Conservation (phyloP, 2,329 filamentous ascomycete genomes). For the Trichoderma sp. region DNA sequence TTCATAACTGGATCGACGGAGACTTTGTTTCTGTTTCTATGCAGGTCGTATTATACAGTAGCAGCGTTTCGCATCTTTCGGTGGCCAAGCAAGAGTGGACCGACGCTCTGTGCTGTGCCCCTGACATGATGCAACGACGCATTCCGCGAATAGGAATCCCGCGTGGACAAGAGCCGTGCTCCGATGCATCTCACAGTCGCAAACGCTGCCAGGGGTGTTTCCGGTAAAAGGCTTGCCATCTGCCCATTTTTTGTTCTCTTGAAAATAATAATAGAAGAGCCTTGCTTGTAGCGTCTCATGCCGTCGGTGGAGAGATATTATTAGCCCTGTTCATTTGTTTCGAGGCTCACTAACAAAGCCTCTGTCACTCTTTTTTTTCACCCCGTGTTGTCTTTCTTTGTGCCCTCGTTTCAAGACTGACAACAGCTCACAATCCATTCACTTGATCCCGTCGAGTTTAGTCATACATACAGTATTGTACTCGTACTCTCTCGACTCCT, state of each 20-base stretch:
- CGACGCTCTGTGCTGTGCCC: constrained; percentile 9
- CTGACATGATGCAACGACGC: constrained; percentile 11
- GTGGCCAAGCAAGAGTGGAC: not conserved
- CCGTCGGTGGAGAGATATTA: not conserved
- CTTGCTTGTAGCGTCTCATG: not conserved
- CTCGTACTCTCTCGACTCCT: not conserved
- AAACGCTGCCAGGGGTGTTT: not conserved
- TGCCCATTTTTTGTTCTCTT: not conserved
- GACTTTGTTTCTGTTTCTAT: not conserved
- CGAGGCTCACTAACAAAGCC: constrained; percentile 9
- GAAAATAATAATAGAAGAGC: not conserved
- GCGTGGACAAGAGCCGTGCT: not conserved
- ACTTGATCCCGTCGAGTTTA: not conserved
- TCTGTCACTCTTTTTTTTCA: constrained; percentile 7
- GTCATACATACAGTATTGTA: not conserved
- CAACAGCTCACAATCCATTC: constrained; percentile 7
- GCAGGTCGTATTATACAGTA: not conserved
- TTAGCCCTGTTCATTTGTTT: not conserved
- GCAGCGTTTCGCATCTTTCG: not conserved
- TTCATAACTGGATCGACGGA: not conserved
- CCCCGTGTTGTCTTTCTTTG: not conserved
- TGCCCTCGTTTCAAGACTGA: not conserved
- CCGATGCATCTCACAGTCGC: constrained; percentile 14
- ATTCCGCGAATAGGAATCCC: constrained; percentile 10
- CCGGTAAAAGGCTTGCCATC: not conserved